Percentiles rank a stretch among this genome's conserved stretches.
These are phyloP conservation scores for Camillea tinctor DNA, from an alignment of 2,329 filamentous ascomycete genomes.

Conservation along the genomic window DNA sequence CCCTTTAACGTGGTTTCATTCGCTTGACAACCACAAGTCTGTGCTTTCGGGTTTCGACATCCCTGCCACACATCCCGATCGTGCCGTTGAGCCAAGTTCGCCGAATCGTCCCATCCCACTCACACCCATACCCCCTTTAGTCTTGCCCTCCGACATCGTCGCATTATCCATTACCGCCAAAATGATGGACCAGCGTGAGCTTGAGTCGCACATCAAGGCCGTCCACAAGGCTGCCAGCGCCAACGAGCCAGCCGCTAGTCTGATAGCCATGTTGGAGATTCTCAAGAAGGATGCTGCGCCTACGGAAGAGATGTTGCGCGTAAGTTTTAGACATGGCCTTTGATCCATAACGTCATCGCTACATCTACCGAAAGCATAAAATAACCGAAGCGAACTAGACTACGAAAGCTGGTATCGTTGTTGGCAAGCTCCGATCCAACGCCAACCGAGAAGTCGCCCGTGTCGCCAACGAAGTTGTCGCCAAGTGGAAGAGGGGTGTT, in stretches of 20 bases:
- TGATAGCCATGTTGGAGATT: conserved; percentile 72
- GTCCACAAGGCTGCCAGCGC: conserved; percentile 75
- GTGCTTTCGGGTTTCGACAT: too few species aligned
- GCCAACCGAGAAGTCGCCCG: conserved; percentile 77
- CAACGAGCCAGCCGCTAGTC: conserved; percentile 70
- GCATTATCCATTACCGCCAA: conserved; percentile 1
- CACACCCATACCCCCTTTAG: not conserved
- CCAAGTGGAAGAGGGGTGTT: conserved; percentile 81
- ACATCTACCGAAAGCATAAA: not conserved
- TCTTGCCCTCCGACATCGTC: not conserved
- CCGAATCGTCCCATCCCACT: not conserved
- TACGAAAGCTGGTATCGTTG: conserved; percentile 86
- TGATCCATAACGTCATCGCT: too few species aligned
- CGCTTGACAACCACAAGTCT: conserved; percentile 8
- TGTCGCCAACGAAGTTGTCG: conserved; percentile 77
- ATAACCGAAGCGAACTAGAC: conserved; percentile 44
- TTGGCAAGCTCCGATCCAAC: conserved; percentile 78
- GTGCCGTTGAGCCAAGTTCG: not conserved
- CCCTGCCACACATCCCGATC: not conserved
- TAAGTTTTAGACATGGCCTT: conserved; percentile 42
- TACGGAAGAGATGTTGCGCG: conserved; percentile 85
- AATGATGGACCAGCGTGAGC: conserved; percentile 77
- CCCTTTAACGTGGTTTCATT: conserved; percentile 9
- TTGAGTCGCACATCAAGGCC: conserved; percentile 73
- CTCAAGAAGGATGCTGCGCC: conserved; percentile 79